A percentile compares a stretch with the other conserved stretches of the same genome.
phyloP scores from a whole-genome alignment of 2,329 filamentous ascomycete genomes.

The Fusarium sp. region DNA sequence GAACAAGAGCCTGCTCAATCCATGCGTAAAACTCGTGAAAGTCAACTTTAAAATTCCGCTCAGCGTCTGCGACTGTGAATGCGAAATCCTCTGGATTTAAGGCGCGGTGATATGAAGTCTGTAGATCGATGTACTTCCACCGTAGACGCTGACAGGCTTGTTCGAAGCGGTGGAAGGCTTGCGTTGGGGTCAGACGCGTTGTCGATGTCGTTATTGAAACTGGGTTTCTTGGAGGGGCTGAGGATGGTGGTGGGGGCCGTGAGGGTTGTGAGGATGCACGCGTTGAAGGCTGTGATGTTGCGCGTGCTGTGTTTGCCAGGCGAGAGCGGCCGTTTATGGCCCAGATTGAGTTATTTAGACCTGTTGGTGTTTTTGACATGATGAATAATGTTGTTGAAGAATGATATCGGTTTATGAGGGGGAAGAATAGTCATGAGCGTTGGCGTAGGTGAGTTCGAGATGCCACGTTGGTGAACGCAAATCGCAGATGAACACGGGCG shows the following conservation, averaged over 20 bases:
- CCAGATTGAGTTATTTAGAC: constrained; percentile 46
- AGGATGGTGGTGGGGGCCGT: not conserved
- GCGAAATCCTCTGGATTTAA: constrained; percentile 53
- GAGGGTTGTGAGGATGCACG: not conserved
- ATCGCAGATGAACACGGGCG: not conserved
- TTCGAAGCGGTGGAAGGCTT: constrained; percentile 68
- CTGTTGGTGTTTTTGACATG: constrained; percentile 38
- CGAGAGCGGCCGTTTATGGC: constrained; percentile 26
- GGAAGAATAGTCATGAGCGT: not conserved
- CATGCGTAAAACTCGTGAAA: constrained; percentile 83
- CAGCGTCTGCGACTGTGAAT: constrained; percentile 60
- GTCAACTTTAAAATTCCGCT: constrained; percentile 81
- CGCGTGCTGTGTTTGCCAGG: constrained; percentile 5
- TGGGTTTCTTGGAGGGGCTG: not conserved
- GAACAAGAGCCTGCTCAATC: constrained; percentile 77
- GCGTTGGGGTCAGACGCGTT: constrained; percentile 46
- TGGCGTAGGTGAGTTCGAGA: not conserved
- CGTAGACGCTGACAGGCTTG: constrained; percentile 71
- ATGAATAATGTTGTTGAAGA: not conserved
- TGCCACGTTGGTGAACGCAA: not conserved
- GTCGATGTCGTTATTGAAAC: constrained; percentile 8
- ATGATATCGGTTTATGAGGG: not conserved
- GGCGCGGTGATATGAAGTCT: constrained; percentile 67
- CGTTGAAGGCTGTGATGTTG: constrained; percentile 30
- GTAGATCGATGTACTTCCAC: constrained; percentile 73